A percentile compares a stretch with the other conserved stretches of the same genome.
Conservation (phyloP, 495 filamentous ascomycete species). For the Cenococcum geophilum region DNA sequence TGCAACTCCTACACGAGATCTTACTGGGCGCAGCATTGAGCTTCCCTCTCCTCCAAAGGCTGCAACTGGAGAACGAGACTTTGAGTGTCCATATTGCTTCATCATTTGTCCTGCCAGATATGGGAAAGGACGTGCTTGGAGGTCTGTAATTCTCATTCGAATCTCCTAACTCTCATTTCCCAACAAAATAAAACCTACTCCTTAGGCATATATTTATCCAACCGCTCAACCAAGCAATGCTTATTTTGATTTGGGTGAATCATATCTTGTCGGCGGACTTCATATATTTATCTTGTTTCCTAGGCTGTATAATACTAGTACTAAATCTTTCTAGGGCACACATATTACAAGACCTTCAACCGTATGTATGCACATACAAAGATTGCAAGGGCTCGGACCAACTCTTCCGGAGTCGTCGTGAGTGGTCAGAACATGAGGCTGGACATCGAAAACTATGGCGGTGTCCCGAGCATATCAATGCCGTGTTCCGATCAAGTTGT, state of each 20-base stretch:
- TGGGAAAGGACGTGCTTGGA: conserved; percentile 27
- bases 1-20: conserved; percentile 25
- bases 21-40: conserved; percentile 18
- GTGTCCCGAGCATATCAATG: conserved; percentile 26
- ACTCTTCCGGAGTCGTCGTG: conserved; percentile 25
- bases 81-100: conserved; percentile 30
- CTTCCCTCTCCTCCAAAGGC: conserved; percentile 25
- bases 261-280: neutral
- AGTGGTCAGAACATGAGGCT: conserved; percentile 29
- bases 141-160: neutral
- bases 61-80: conserved; percentile 26
- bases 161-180: neutral
- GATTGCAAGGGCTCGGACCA: conserved; percentile 20
- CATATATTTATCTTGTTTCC: neutral
- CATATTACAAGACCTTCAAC: conserved; percentile 26
- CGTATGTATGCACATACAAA: conserved; percentile 27
- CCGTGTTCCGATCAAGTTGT: conserved; percentile 13
- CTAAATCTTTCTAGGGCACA: conserved; percentile 11
- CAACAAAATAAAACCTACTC: neutral
- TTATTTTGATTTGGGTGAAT: neutral
- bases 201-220: neutral
- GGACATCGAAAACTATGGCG: conserved; percentile 26
- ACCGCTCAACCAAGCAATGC: neutral
- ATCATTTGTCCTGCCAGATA: conserved; percentile 30
- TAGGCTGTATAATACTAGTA: neutral